Percentiles rank a stretch among this genome's conserved stretches.
Evolutionary conservation across 805 yeast species (phyloP).

Genomic region (Candida endomychidarum): DNA sequence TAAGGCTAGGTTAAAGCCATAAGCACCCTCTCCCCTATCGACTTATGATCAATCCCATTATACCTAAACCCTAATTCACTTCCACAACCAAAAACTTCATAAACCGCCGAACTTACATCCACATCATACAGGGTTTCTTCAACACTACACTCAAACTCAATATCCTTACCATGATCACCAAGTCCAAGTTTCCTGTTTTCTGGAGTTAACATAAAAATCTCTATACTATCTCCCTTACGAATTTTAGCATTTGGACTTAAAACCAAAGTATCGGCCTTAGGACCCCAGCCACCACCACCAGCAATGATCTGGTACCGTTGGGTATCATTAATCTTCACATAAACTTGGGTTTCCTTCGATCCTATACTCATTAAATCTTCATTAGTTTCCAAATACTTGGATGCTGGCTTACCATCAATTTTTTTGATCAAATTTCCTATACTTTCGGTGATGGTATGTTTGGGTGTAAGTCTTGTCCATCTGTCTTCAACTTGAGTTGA

Average conservation of each 20-base stretch:
- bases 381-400: constrained; percentile 52
- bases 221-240: constrained; percentile 44
- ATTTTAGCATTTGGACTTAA: constrained; percentile 57
- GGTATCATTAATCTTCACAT: constrained; percentile 26
- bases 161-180: background rate
- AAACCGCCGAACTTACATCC: constrained; percentile 7
- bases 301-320: constrained; percentile 55
- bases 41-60: constrained; percentile 26
- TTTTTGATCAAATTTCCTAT: constrained; percentile 60
- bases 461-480: constrained; percentile 34
- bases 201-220: constrained; percentile 48
- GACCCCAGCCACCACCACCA: constrained; percentile 80
- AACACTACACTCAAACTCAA: constrained; percentile 30
- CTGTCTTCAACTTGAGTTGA: constrained; percentile 20
- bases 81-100: constrained; percentile 31
- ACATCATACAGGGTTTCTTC: constrained; percentile 26
- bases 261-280: constrained; percentile 64
- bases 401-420: constrained; percentile 56
- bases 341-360: constrained; percentile 46
- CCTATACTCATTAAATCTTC: constrained; percentile 35
- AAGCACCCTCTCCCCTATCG: constrained; percentile 27
- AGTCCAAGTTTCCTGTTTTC: constrained; percentile 19
- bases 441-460: constrained; percentile 46
- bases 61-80: constrained; percentile 30
- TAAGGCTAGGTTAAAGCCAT: background rate